Percentiles rank a stretch among this genome's conserved stretches.
phyloP scores from a whole-genome alignment of 371 early-diverging fungal genomes.

The Conidiobolus coronatus region DNA sequence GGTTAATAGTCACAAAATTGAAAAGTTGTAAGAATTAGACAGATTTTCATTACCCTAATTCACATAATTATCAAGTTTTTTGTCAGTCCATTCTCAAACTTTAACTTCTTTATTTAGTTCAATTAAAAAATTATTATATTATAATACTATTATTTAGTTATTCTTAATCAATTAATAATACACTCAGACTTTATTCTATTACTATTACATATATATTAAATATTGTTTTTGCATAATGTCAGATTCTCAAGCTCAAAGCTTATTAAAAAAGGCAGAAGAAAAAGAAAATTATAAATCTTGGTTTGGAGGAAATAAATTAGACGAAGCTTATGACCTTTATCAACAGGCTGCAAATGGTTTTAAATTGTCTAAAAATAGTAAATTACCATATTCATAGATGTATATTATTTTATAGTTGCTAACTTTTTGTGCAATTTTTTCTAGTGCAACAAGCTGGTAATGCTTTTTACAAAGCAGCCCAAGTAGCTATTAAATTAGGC shows the following conservation, averaged over 20 bases:
- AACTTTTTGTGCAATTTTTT: not conserved
- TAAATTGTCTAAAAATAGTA: constrained; percentile 73
- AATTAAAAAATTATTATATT: too few species aligned
- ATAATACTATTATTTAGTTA: too few species aligned
- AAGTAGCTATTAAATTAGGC: constrained; percentile 28
- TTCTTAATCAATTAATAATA: too few species aligned
- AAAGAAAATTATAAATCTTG: constrained; percentile 43
- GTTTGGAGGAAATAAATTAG: constrained; percentile 72
- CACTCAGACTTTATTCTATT: too few species aligned
- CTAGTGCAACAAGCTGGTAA: constrained; percentile 86
- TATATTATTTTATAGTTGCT: not conserved
- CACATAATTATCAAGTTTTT: too few species aligned
- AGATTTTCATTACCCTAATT: too few species aligned
- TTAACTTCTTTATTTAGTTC: too few species aligned
- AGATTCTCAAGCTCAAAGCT: constrained; percentile 41
- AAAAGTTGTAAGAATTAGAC: too few species aligned
- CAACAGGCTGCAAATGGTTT: constrained; percentile 72
- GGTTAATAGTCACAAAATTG: too few species aligned
- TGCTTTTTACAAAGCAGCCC: constrained; percentile 61
- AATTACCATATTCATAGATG: constrained; percentile 6
- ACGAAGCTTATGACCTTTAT: constrained; percentile 83
- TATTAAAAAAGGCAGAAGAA: constrained; percentile 50
- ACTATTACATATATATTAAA: too few species aligned
- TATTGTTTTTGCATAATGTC: too few species aligned
- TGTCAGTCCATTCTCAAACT: too few species aligned